Evolutionary conservation across 2,329 filamentous ascomycete species (phyloP), one percentile per base, ranked within the genome.

Genomic region (Metarhizium guizhouense): DNA sequence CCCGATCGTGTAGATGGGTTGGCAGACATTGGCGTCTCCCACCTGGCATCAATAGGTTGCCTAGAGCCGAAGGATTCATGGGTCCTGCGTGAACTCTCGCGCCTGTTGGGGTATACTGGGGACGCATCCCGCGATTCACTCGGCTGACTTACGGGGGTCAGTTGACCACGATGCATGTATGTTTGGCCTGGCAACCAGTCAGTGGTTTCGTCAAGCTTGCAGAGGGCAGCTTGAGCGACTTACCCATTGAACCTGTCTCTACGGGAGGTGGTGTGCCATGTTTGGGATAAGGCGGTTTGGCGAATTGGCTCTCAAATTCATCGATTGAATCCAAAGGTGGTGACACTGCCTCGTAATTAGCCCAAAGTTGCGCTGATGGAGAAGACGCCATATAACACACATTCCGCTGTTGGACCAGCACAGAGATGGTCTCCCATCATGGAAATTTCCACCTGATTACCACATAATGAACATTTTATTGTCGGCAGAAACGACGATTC

Each of bases 401-500:
- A 68, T 65, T 80, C 78, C 65, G 74, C 73, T 71, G 75, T 66
- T 58, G 73, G 66, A 57, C 70, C 73, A 49, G 70, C 70, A 70
- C 91, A 96, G 58, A 89, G 69, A 74, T 96, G 91, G 59, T 95
- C 90, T 59, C 89, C 90, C 86, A 96, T 88, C 69, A 85, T 76
- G 45, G 87, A 86, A 62, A 96, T 94, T 67, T 92, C 86, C 57
- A 96, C 88, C 64, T 92, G 83, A 45, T 76, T 71, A 45, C 84
- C 82, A 68, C 90, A 95, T 74, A 80, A 84, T 54, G 90, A 95
- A 72, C 90, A 95, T 78, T 93, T 95, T 72, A 95, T 88, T 29
- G 85, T 85, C 66, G 90, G 89, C 75, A 94, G 77, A 61, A 92
- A 83, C 70, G 81, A 80, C 69, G 83, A 86, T 69, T 84, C 80